Conservation (phyloP, 352 stramenopile species). For the Thraustochytrium sp. region DNA sequence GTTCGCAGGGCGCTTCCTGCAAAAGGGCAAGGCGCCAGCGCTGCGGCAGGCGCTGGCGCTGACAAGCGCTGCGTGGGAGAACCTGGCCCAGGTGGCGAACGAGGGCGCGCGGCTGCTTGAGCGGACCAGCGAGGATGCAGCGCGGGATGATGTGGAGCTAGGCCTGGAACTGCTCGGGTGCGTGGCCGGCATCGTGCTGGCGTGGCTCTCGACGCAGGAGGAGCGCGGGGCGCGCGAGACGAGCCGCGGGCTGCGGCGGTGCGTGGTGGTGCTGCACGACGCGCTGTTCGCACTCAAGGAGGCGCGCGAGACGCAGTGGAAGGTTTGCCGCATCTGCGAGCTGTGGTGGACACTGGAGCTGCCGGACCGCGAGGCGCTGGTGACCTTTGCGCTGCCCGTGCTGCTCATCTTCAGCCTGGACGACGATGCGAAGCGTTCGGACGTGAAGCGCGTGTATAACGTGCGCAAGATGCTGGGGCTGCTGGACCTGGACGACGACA, state of each 20-base stretch:
- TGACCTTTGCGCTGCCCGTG: neutral
- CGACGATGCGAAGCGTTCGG: conserved; percentile 20
- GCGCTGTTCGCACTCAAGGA: neutral
- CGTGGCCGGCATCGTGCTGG: neutral
- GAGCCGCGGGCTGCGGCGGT: neutral
- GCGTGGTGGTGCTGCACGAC: neutral
- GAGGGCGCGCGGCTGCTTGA: neutral
- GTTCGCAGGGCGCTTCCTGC: too few relatives aligned
- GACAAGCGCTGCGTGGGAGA: too few relatives aligned
- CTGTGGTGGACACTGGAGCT: conserved; percentile 20
- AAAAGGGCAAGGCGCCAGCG: too few relatives aligned
- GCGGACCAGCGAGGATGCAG: neutral
- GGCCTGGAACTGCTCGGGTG: neutral
- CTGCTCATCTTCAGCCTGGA: conserved; percentile 33
- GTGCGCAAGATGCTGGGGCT: conserved; percentile 27
- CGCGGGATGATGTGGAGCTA: neutral
- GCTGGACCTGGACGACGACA: conserved; percentile 46
- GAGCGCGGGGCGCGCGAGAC: neutral
- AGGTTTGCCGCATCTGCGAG: conserved; percentile 17
- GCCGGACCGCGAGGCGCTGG: conserved; percentile 3
- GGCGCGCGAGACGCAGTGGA: neutral
- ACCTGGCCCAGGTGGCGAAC: too few relatives aligned
- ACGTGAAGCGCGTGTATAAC: conserved; percentile 39
- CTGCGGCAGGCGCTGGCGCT: too few relatives aligned
- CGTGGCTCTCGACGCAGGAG: neutral